These are phyloP conservation scores for Strobilomyces echinocephalus DNA, from an alignment of 768 basidiomycete genomes.

Conservation along the genomic window DNA sequence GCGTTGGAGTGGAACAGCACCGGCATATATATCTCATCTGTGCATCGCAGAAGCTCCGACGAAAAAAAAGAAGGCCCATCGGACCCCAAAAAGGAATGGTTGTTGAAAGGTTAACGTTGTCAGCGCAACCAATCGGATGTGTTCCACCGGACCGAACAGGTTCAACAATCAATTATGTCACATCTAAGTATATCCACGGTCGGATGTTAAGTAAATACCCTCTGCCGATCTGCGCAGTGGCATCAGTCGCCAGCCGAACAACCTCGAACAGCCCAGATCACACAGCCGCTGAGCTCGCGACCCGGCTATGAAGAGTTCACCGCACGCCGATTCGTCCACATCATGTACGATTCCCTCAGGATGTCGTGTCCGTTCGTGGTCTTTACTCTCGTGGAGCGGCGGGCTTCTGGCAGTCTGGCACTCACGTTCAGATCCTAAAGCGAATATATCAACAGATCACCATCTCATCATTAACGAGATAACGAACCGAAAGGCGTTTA, in stretches of 20 bases:
- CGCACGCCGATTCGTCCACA: constrained; percentile 81
- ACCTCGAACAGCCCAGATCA: background rate
- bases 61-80: background rate
- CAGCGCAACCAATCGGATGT: background rate
- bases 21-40: background rate
- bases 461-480: background rate
- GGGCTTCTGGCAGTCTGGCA: constrained; percentile 71
- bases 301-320: constrained; percentile 32
- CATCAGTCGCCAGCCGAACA: background rate
- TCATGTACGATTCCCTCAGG: constrained; percentile 79
- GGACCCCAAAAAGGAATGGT: background rate
- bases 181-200: constrained; percentile 9
- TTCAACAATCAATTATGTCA: background rate
- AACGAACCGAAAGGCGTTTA: constrained; percentile 67
- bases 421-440: constrained; percentile 63
- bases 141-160: background rate
- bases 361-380: constrained; percentile 56
- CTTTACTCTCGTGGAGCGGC: constrained; percentile 72
- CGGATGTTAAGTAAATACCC: constrained; percentile 19
- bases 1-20: background rate
- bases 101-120: background rate
- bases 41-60: constrained; percentile 1
- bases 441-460: constrained; percentile 6
- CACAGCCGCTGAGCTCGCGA: background rate
- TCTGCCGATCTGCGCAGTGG: constrained; percentile 18